Evolutionary conservation across 2,329 filamentous ascomycete genomes (phyloP).

Genomic region (Diaporthe citrichinensis): DNA sequence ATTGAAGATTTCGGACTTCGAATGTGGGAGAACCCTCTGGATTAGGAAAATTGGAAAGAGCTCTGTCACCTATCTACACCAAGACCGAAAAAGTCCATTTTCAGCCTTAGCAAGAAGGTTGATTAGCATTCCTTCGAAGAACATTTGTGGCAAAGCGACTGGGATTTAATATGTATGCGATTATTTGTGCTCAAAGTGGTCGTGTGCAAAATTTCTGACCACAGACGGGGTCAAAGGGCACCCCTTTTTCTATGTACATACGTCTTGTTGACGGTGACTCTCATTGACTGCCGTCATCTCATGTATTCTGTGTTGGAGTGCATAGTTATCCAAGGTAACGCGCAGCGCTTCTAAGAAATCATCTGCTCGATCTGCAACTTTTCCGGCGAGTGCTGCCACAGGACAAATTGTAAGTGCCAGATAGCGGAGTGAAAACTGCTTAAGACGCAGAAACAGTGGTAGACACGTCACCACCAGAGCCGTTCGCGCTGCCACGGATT

Average conservation of each 20-base stretch:
- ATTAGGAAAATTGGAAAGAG: background rate
- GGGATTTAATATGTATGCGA: background rate
- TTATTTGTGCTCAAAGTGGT: background rate
- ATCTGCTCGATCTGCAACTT: no score
- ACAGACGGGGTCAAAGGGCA: background rate
- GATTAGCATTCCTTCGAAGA: no score
- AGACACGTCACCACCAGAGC: background rate
- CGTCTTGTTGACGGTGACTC: background rate
- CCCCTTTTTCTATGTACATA: background rate
- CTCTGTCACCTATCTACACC: no score
- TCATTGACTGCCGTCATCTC: no score
- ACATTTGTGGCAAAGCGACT: no score
- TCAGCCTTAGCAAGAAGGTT: background rate
- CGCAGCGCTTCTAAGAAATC: no score
- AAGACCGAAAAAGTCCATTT: background rate
- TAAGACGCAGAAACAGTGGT: background rate
- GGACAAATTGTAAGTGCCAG: background rate
- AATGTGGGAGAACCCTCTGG: slow-evolving; percentile 5
- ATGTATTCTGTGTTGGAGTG: no score
- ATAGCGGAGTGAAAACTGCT: background rate
- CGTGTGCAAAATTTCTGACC: background rate
- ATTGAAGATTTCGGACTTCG: slow-evolving; percentile 1
- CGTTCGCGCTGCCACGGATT: background rate
- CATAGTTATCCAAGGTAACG: no score
- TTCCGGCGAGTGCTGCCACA: background rate